These are phyloP conservation scores for Blastocystis sp. DNA, from an alignment of 352 stramenopile genomes.

Conservation along the genomic window DNA sequence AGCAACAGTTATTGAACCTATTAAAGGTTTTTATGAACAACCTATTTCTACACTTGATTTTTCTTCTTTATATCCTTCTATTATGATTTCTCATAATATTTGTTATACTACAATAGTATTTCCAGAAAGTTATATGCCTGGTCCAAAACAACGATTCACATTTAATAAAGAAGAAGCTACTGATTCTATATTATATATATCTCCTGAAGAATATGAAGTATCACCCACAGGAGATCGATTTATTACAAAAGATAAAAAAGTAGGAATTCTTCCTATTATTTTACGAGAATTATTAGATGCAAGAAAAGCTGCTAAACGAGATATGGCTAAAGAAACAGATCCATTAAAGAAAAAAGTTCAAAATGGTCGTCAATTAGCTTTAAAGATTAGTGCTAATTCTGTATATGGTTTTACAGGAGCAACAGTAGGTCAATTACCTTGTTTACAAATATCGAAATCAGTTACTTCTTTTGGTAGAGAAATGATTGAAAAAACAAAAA, in stretches of 20 bases:
- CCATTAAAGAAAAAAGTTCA: conserved; percentile 95
- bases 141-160: background rate
- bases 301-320: conserved; percentile 88
- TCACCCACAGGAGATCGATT: conserved; percentile 85
- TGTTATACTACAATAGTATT: conserved; percentile 96
- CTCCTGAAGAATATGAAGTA: conserved; percentile 24
- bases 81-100: conserved; percentile 98
- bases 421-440: conserved; percentile 87
- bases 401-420: conserved; percentile 99
- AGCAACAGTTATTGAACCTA: conserved; percentile 93
- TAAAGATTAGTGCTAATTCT: conserved; percentile 68
- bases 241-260: conserved; percentile 73
- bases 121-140: conserved; percentile 38
- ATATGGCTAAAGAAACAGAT: conserved; percentile 95
- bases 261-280: conserved; percentile 93
- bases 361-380: conserved; percentile 79
- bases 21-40: conserved; percentile 92
- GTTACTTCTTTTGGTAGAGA: conserved; percentile 89
- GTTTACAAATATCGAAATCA: conserved; percentile 87
- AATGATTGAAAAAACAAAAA: conserved; percentile 81
- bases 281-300: conserved; percentile 83
- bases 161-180: conserved; percentile 46
- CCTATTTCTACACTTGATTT: conserved; percentile 98
- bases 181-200: conserved; percentile 59
- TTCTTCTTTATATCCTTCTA: conserved; percentile 96